These are phyloP conservation scores for Lasiosphaeria ovina DNA, from an alignment of 495 filamentous ascomycete species.

Conservation along the genomic window DNA sequence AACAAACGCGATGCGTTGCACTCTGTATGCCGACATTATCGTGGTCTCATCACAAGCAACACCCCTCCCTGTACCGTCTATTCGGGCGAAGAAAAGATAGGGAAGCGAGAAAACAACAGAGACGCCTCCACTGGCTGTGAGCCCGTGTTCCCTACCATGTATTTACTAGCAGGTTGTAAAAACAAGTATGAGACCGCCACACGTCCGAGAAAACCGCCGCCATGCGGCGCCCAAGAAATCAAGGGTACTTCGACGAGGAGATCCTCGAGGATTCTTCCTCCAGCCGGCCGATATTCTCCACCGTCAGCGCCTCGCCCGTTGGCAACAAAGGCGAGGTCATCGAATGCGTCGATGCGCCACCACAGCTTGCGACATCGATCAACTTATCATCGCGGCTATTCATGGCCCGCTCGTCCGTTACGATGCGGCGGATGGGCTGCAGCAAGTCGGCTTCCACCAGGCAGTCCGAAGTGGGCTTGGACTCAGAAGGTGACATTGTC, in stretches of 20 bases:
- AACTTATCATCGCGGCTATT: conserved; percentile 38
- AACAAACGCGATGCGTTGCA: no score
- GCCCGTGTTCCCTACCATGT: no score
- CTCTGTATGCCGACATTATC: no score
- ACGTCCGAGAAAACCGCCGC: no score
- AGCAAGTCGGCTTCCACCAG: conserved; percentile 20
- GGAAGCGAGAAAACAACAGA: no score
- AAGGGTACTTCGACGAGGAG: neutral
- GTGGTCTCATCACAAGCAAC: no score
- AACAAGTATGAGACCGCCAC: no score
- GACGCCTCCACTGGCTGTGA: no score
- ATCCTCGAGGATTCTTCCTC: conserved; percentile 3
- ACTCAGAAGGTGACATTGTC: neutral
- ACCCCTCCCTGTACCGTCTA: no score
- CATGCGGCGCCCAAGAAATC: neutral
- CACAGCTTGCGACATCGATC: conserved; percentile 33
- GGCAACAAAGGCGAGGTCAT: conserved; percentile 14
- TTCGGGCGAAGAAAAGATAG: no score
- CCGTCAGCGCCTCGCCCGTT: conserved; percentile 30
- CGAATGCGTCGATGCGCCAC: conserved; percentile 13
- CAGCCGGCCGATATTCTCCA: conserved; percentile 36
- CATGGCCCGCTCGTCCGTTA: conserved; percentile 30
- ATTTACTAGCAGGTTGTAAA: no score
- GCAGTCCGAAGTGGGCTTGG: neutral
- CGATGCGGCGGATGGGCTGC: conserved; percentile 23